phyloP scores from a whole-genome alignment of 2,329 filamentous ascomycete genomes.

The Penicillium sp. region DNA sequence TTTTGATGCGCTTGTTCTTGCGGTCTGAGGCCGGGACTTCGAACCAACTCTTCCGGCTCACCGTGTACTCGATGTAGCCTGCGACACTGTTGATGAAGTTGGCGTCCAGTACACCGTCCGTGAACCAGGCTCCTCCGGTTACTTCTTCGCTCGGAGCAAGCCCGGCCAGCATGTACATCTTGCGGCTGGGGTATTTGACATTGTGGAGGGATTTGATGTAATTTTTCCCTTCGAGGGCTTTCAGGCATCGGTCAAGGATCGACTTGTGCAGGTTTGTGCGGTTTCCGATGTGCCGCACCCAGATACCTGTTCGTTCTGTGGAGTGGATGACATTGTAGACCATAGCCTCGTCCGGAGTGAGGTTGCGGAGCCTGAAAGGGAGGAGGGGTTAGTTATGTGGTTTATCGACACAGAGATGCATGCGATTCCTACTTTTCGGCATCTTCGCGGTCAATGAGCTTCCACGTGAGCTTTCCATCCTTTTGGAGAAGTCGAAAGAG shows the following conservation, averaged over 20 bases:
- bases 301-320: constrained; percentile 79
- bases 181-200: constrained; percentile 84
- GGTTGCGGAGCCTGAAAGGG: constrained; percentile 39
- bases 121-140: constrained; percentile 92
- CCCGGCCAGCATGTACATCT: constrained; percentile 91
- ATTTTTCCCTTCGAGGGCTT: constrained; percentile 75
- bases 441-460: constrained; percentile 48
- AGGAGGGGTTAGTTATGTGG: constrained; percentile 9
- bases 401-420: not conserved
- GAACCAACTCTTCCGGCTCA: constrained; percentile 71
- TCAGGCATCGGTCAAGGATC: constrained; percentile 75
- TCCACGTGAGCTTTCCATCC: constrained; percentile 48
- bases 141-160: constrained; percentile 84
- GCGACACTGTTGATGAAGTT: constrained; percentile 79
- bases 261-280: constrained; percentile 81
- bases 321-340: constrained; percentile 89
- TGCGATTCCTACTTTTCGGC: constrained; percentile 45
- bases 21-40: constrained; percentile 43
- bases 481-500: constrained; percentile 47
- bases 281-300: constrained; percentile 80
- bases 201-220: constrained; percentile 88
- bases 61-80: constrained; percentile 68
- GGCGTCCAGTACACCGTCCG: constrained; percentile 83
- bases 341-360: constrained; percentile 70
- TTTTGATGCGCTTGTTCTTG: constrained; percentile 45